Base-by-base conservation (phyloP, 345 rosid species). In the Gossypium sturtianum region DNA sequence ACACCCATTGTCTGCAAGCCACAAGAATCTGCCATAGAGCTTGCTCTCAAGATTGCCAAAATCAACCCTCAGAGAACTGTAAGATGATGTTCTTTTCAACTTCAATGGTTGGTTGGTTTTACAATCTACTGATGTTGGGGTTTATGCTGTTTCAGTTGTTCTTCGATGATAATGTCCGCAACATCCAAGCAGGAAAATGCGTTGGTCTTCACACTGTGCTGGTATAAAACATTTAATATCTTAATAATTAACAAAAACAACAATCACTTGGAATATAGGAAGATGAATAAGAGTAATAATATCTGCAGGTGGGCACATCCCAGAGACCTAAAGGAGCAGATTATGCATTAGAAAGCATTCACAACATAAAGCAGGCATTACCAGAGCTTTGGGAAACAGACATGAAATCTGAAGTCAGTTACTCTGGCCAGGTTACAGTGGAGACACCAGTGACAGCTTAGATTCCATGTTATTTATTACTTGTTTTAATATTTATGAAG, bases 361-460 rank as follows among this genome's bases (percentile, higher is more conserved):
- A 90, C 78, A 88, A 88, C 80, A 68, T 90, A 60, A 84, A 83
- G 79, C 89, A 88, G 77, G 95, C 95, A 67, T 58, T 90, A 48
- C 87, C 92, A 12, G 84, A 85, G 65, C 88, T 90, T 12, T 87
- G 95, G 95, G 89, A 90, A 63, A 81, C 81, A 49, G 89, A 87
- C 16, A 79, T 79, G 66, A 89, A 86, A 72, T 80, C 89, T 17
- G 91, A 84, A 74, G 84, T 84, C 25, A 72, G 79, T 0, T 89
- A 85, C 72, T 45, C 91, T 9, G 83, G 77, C 69, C 86, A 88
- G 49, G 78, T 88, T 73, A 25, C 90, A 1, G 89, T 88, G 17
- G 97, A 88, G 83, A 87, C 97, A 41, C 77, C 93, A 53, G 98
- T 94, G 54, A 91, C 89, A 61, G 98, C 98, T 62, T 94, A 86